phyloP scores from a whole-genome alignment of 139 green algal species.

The Chlamydomonas sphaeroides region DNA sequence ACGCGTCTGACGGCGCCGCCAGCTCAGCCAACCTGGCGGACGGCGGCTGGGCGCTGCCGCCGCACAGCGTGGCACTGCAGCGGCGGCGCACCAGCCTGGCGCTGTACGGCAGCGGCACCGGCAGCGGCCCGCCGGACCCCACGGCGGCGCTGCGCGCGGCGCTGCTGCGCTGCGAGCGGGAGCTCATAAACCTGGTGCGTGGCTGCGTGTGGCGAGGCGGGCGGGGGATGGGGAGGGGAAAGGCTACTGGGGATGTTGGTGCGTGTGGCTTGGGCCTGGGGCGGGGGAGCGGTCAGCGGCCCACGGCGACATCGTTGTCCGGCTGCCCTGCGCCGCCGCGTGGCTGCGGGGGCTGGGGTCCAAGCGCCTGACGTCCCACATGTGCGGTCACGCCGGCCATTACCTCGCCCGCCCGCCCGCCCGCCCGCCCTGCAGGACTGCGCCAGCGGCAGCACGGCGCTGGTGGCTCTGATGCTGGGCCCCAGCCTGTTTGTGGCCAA shows the following conservation, averaged over 20 bases:
- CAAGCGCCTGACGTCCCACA: too few relatives aligned
- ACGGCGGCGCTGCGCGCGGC: conserved; percentile 28
- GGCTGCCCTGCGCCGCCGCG: too few relatives aligned
- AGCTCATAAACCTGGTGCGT: conserved; percentile 21
- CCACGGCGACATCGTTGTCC: too few relatives aligned
- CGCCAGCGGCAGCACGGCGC: conserved; percentile 50
- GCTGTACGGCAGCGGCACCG: not conserved
- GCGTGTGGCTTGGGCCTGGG: too few relatives aligned
- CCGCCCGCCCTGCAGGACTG: not conserved
- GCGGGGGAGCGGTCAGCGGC: too few relatives aligned
- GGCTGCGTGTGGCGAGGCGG: too few relatives aligned
- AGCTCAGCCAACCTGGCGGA: not conserved
- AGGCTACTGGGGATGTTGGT: too few relatives aligned
- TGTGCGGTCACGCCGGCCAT: too few relatives aligned
- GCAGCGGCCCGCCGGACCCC: conserved; percentile 18
- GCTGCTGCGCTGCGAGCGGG: conserved; percentile 31
- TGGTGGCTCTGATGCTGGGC: conserved; percentile 54
- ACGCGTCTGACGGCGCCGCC: too few relatives aligned
- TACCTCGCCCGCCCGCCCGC: not conserved
- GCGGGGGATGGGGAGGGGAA: too few relatives aligned
- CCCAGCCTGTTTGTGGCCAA: conserved; percentile 55
- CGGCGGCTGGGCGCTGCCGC: not conserved
- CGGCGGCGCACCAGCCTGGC: not conserved
- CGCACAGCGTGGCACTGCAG: not conserved
- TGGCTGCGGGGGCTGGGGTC: too few relatives aligned